Base-by-base conservation (phyloP, 2,329 filamentous ascomycete genomes). In the Hymenoscyphus repandus region DNA sequence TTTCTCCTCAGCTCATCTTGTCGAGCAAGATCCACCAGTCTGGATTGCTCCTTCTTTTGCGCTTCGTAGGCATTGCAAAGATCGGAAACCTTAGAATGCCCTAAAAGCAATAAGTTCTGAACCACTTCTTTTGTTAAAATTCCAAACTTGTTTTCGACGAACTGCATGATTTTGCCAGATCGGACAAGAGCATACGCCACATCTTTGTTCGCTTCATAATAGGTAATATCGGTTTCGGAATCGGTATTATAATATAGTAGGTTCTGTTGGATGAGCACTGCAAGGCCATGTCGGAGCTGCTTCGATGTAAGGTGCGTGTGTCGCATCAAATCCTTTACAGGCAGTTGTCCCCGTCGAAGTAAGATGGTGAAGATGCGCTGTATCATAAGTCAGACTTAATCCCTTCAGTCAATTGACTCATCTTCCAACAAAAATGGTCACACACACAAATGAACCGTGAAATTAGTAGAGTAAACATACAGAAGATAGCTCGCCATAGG, bases 401-500 rank as follows among this genome's bases (percentile, higher is more conserved):
- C 30, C 5, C 5, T 22, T 31, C 11, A 17, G 12, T 37, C 34
- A 37, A 13, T 11, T 13, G 12, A 17, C 34, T 11, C 34, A 37
- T 13, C 34, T 17, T 37, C 22, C 22, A 7, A 27, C 22, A 27
- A 27, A 27, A 4, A 27, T 37, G 34, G 5, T 17, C 34, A 12
- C 18, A n/a, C 38, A 40, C 4, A 13, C 34, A 37, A 3, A 13
- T 13, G 5, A 37, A 37, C 15, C 34, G 15, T 37, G 15, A 37
- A 37, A 37, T 4, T 37, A 11, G 12, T 11, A 12, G 12, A 9
- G 43, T 32, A 37, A 37, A 74, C 86, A 64, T 86, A 96, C 92
- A 67, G 90, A 89, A 56, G 90, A 90, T 52, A 97, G 82, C 72
- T 95, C 88, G 66, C 93, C 93, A 69, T 93, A 92, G 53, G 88